Evolutionary conservation across 805 yeast genomes (phyloP).

Genomic region (Candida namnaoensis): DNA sequence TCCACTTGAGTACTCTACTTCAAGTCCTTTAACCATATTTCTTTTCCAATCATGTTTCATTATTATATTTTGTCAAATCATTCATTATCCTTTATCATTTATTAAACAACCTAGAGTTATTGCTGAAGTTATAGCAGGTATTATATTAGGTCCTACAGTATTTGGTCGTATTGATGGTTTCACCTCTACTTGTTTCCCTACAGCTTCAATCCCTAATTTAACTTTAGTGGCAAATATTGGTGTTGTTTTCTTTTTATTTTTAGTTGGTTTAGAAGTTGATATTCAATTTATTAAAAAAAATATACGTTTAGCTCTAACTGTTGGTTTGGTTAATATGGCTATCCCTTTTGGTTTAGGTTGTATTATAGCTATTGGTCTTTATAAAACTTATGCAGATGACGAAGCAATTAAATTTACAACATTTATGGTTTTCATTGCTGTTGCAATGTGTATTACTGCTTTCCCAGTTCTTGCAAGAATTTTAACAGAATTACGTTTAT

Average conservation of each 20-base stretch:
- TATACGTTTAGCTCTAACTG: conserved; percentile 50
- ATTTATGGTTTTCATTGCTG: conserved; percentile 73
- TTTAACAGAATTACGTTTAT: conserved; percentile 60
- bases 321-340: conserved; percentile 66
- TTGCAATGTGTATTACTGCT: conserved; percentile 79
- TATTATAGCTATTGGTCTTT: conserved; percentile 59
- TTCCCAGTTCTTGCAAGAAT: conserved; percentile 80
- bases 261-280: conserved; percentile 77
- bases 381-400: conserved; percentile 37
- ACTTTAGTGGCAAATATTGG: conserved; percentile 69
- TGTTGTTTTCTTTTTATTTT: conserved; percentile 63
- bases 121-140: conserved; percentile 75
- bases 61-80: conserved; percentile 45
- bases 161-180: conserved; percentile 66
- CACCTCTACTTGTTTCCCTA: conserved; percentile 56
- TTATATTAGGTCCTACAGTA: conserved; percentile 67
- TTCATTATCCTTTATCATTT: conserved; percentile 51
- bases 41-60: conserved; percentile 63
- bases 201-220: conserved; percentile 51
- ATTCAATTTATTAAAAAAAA: conserved; percentile 53
- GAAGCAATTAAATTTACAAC: conserved; percentile 51
- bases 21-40: conserved; percentile 60
- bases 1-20: conserved; percentile 51
- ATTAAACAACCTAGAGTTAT: conserved; percentile 74
- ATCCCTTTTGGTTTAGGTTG: conserved; percentile 79